Evolutionary conservation across 176 grass and related monocot genomes (phyloP).

Genomic region (Hsuehochloa calcarea): DNA sequence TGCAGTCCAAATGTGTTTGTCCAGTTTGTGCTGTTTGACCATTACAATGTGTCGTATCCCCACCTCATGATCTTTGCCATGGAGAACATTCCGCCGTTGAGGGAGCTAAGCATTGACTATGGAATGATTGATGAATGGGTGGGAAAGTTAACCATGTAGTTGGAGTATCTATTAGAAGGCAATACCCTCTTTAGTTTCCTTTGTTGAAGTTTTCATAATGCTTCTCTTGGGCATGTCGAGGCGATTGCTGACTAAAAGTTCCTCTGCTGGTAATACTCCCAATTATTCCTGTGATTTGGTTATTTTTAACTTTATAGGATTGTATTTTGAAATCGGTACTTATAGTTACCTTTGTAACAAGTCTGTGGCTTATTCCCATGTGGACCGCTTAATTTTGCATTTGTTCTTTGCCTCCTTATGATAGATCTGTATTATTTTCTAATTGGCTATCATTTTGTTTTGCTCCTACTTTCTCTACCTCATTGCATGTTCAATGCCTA

Average conservation of each 20-base stretch:
- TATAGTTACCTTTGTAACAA: not conserved
- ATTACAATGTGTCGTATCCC: constrained; percentile 76
- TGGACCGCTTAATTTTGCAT: constrained; percentile 6
- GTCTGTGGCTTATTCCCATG: not conserved
- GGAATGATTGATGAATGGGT: constrained; percentile 82
- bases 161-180: constrained; percentile 31
- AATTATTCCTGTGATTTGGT: constrained; percentile 12
- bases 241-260: constrained; percentile 24
- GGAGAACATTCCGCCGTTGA: constrained; percentile 97
- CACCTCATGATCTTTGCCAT: constrained; percentile 95
- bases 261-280: constrained; percentile 45
- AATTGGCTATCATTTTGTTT: not conserved
- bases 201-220: constrained; percentile 32
- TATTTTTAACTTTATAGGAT: not conserved
- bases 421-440: constrained; percentile 1
- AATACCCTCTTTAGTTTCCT: constrained; percentile 17
- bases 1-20: constrained; percentile 93
- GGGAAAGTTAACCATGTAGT: constrained; percentile 44
- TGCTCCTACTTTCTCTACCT: not conserved
- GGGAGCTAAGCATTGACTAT: constrained; percentile 98
- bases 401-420: not conserved
- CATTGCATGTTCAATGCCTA: not conserved
- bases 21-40: constrained; percentile 90
- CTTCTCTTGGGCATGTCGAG: constrained; percentile 40
- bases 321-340: not conserved